phyloP scores from a whole-genome alignment of 2,329 filamentous ascomycete genomes.

The Elsinoe batatas region DNA sequence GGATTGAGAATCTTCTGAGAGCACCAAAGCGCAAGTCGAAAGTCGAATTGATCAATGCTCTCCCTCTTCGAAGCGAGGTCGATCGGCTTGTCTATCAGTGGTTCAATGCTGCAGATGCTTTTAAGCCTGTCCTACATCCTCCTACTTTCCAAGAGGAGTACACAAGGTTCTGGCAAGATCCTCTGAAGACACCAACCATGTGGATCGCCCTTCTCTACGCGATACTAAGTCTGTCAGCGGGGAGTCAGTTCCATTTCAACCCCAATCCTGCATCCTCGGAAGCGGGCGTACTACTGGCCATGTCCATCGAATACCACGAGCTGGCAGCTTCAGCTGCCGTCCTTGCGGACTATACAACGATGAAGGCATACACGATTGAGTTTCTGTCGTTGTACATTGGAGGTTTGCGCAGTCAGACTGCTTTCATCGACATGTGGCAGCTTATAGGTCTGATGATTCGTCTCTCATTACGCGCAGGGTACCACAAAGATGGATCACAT shows the following conservation, averaged over 20 bases:
- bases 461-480: conserved; percentile 34
- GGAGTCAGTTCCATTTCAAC: conserved; percentile 22
- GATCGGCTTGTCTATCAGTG: conserved; percentile 26
- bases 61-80: conserved; percentile 26
- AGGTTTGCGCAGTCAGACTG: conserved; percentile 22
- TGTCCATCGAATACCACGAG: conserved; percentile 23
- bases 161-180: conserved; percentile 36
- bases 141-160: conserved; percentile 34
- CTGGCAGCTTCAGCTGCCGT: conserved; percentile 25
- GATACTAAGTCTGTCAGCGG: conserved; percentile 35
- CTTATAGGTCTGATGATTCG: conserved; percentile 32
- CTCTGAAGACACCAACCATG: conserved; percentile 28
- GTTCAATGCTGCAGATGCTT: conserved; percentile 28
- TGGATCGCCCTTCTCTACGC: conserved; percentile 41
- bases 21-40: conserved; percentile 19
- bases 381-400: conserved; percentile 30
- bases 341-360: conserved; percentile 33
- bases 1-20: conserved; percentile 7
- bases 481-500: conserved; percentile 37
- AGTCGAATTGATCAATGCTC: conserved; percentile 23
- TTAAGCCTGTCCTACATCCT: conserved; percentile 52
- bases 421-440: conserved; percentile 32
- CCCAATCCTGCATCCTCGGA: conserved; percentile 17
- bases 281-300: conserved; percentile 15
- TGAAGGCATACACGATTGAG: conserved; percentile 35